A percentile compares a stretch with the other conserved stretches of the same genome.
These are phyloP conservation scores for Solidago caesia DNA, from an alignment of 129 eudicot genomes.

Conservation along the genomic window DNA sequence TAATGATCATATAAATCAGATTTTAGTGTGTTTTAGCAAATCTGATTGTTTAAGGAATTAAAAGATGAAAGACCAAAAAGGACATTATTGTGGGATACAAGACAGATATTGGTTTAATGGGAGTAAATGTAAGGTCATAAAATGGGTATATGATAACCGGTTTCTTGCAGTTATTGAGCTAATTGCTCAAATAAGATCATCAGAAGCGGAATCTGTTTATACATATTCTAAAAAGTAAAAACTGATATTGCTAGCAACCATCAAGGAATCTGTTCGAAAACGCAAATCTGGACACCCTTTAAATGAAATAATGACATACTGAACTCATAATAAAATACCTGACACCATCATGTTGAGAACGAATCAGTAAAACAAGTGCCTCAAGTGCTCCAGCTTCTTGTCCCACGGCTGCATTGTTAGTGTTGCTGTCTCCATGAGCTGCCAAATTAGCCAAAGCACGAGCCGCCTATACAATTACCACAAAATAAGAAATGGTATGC, in stretches of 20 bases:
- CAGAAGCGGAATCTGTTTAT: neutral
- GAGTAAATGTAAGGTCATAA: neutral
- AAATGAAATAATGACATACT: neutral
- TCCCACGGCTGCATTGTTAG: conserved; percentile 91
- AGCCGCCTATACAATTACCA: conserved; percentile 69
- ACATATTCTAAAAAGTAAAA: neutral
- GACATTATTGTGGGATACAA: neutral
- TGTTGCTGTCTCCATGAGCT: conserved; percentile 98
- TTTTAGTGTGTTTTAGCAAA: neutral
- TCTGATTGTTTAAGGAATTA: conserved; percentile 1
- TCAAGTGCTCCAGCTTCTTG: conserved; percentile 96
- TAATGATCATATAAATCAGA: neutral
- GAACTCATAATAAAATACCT: conserved; percentile 45
- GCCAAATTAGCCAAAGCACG: conserved; percentile 99
- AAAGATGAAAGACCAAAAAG: conserved; percentile 5
- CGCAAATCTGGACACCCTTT: too few species aligned
- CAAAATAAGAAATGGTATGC: conserved; percentile 4
- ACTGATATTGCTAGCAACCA: neutral
- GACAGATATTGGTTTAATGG: neutral
- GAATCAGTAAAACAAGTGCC: conserved; percentile 87
- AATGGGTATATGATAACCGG: too few species aligned
- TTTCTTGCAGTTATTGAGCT: too few species aligned
- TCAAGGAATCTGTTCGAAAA: too few species aligned
- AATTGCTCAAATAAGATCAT: neutral
- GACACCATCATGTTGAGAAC: conserved; percentile 90